Evolutionary conservation across 257 asterid genomes (phyloP).

Genomic region (Fraxinus americana): DNA sequence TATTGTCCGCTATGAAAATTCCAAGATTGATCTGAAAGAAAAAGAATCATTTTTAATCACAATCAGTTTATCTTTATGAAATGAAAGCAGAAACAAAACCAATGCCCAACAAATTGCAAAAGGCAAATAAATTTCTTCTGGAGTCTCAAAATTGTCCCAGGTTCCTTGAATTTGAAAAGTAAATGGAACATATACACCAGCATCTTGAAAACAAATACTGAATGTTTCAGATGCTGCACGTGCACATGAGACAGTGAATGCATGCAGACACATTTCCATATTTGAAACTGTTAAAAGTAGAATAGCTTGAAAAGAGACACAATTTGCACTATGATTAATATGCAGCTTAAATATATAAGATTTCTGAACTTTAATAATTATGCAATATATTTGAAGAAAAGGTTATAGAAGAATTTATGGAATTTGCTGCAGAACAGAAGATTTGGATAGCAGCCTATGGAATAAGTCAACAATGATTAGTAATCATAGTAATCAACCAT

Average conservation of each 20-base stretch:
- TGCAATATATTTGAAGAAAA: neutral
- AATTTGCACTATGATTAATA: neutral
- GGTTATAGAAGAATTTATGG: neutral
- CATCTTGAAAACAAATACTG: neutral
- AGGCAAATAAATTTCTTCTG: neutral
- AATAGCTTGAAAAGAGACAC: neutral
- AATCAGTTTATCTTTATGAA: neutral
- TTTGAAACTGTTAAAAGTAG: neutral
- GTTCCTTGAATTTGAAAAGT: neutral
- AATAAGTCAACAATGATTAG: neutral
- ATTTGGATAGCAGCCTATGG: neutral
- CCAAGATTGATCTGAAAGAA: conserved; percentile 66
- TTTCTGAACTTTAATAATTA: neutral
- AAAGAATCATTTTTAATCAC: neutral
- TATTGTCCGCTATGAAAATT: conserved; percentile 57
- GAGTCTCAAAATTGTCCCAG: neutral
- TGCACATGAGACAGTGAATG: neutral
- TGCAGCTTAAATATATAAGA: neutral
- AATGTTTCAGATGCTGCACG: neutral
- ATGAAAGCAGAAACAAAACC: neutral
- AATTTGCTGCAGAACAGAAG: neutral
- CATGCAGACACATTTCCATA: neutral
- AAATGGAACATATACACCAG: neutral
- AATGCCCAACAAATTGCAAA: neutral
- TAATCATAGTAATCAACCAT: neutral